Evolutionary conservation across 306 rosid species (phyloP), one percentile per base, ranked within the genome.

Genomic region (Lupinus albus): DNA sequence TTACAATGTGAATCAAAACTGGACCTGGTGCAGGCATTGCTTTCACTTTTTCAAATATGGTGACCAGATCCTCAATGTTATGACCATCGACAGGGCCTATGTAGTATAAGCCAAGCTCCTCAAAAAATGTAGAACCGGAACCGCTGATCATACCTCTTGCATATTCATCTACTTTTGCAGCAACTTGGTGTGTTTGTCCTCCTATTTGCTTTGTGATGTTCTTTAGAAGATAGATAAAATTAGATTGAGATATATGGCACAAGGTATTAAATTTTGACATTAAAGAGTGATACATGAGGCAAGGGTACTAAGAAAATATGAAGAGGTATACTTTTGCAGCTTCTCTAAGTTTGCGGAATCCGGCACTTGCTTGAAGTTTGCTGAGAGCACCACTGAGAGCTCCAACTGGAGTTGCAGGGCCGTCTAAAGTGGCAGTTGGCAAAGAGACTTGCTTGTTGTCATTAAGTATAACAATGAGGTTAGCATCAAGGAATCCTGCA

Each of bases 391-490:
- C 50, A 14, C 96, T 86, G 11, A 93, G 89, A 41, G 98, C 96
- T 61, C 97, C 97, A 53, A 93, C 98, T 0, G 97, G 98, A 60
- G 70, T 72, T 77, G 98, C 89, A 15, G 98, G 98, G 54, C 98
- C 98, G 62, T 93, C 96, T 18, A 93, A 89, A 17, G 94, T 93
- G 4, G 98, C 97, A 4, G 97, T 93, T 33, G 97, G 98, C 61
- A 93, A 76, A 42, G 98, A 93, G n/a, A 93, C 98, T 85, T 88
- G 98, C 52, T 83, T 93, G 51, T 93, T 93, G 76, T 93, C 98
- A 63, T 93, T 93, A 13, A 93, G 80, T 60, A 93, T 64, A 55
- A 89, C 83, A n/a, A 93, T 93, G 81, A 93, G 42, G 77, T 93
- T 93, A 30, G 91, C 12, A 41, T 88, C 98, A 44, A 93, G 79